Evolutionary conservation across 2,329 filamentous ascomycete genomes (phyloP).

Genomic region (Chrysoporthe austroafricana): DNA sequence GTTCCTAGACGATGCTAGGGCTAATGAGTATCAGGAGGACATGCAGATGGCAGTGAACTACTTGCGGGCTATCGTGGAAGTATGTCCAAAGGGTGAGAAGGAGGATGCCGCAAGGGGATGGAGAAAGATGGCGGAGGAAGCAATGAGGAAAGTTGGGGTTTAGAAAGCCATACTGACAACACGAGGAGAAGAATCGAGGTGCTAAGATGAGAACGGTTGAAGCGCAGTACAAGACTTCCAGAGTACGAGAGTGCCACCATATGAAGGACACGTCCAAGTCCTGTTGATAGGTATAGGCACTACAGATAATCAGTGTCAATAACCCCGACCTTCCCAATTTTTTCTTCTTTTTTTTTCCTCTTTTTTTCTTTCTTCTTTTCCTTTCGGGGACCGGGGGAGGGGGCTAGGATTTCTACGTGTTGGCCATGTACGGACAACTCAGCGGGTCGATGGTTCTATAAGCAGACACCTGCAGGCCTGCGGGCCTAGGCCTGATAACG

Average conservation of each 20-base stretch:
- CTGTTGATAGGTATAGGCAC: no score
- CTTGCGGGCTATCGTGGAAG: conserved; percentile 37
- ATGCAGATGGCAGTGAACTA: conserved; percentile 38
- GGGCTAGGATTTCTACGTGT: no score
- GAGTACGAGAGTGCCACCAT: no score
- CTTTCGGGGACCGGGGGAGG: no score
- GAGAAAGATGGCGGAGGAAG: conserved; percentile 27
- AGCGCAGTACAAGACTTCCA: no score
- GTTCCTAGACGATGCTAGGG: conserved; percentile 28
- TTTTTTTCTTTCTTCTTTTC: no score
- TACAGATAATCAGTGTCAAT: no score
- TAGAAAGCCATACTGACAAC: background rate
- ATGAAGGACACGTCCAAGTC: no score
- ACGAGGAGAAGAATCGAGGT: no score
- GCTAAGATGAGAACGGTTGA: no score
- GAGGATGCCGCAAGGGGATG: conserved; percentile 27
- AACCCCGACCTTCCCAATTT: no score
- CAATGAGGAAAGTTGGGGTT: conserved; percentile 28
- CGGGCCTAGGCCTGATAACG: background rate
- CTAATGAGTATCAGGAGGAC: conserved; percentile 31
- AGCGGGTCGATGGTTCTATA: background rate
- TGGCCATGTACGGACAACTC: background rate
- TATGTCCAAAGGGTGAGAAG: conserved; percentile 34
- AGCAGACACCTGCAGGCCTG: background rate
- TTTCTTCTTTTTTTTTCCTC: no score